Evolutionary conservation across 2,329 filamentous ascomycete species (phyloP), one percentile per base, ranked within the genome.

Genomic region (Fusarium papillatum): DNA sequence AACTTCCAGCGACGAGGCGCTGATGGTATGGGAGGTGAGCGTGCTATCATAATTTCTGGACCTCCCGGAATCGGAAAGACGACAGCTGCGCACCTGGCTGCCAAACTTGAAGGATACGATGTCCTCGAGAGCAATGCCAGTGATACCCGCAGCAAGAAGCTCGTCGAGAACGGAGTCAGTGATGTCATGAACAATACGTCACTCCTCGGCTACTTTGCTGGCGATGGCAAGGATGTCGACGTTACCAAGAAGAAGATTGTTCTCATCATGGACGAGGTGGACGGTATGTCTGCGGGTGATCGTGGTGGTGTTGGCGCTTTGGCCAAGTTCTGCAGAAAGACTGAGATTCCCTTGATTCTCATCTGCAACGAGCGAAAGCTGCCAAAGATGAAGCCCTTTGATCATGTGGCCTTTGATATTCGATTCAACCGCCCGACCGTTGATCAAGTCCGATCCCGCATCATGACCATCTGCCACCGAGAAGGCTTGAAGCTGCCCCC

Each of bases 331-430:
- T 98, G 96, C 88, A 98, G 95, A 86, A 98, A 98, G 88, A 97
- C 96, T 0, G 93, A 97, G 78, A 92, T 99, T 29, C 97, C 97
- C 1, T 93, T 99, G 82, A 98, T 99, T 78, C 89, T 99, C 66
- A 98, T 99, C 78, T 99, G 97, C 90, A 99, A 99, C 83, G 97
- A 99, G 82, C 93, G 97, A 78, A 93, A 90, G 76, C 87, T 96
- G 73, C 97, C 94, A 36, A 99, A 99, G 89, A 99, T 99, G 97
- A 98, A 96, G 85, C 97, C 97, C 1, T 99, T 99, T 82, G 96
- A 98, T 82, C 91, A 92, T 80, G 93, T 94, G 64, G 93, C 95
- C 4, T 96, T 91, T 80, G 96, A 98, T 76, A 86, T 99, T 74
- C 92, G 93, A 53, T 99, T 99, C 88, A 92, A 94, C 81, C 92